Evolutionary conservation across 768 basidiomycete species (phyloP).

Genomic region (Lyophyllum shimeji): DNA sequence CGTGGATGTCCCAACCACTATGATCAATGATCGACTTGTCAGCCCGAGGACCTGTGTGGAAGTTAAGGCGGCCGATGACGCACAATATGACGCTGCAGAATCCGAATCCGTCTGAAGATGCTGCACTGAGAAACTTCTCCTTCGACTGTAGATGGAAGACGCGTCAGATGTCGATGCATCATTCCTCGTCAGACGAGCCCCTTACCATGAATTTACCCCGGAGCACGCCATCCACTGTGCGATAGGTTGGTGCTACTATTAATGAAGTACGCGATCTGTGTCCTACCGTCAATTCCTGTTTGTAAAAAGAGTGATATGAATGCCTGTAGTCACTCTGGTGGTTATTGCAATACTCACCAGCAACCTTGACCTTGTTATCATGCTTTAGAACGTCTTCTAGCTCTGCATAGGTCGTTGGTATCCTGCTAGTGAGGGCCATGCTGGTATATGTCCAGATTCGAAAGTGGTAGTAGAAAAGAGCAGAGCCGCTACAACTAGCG

Average conservation of each 20-base stretch:
- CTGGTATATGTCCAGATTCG: background rate
- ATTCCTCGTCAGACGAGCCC: background rate
- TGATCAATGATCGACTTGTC: no score
- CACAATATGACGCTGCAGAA: constrained; percentile 94
- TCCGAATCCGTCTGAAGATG: constrained; percentile 79
- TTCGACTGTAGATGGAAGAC: constrained; percentile 60
- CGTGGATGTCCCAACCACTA: constrained; percentile 95
- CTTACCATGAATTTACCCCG: constrained; percentile 91
- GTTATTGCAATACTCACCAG: constrained; percentile 54
- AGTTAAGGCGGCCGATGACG: background rate
- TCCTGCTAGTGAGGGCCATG: background rate
- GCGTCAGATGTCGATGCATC: constrained; percentile 5
- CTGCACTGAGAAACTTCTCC: constrained; percentile 85
- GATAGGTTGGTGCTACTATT: background rate
- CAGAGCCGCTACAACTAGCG: no score
- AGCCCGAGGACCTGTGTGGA: background rate
- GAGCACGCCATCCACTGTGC: constrained; percentile 85
- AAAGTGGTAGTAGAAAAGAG: no score
- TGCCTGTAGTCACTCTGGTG: background rate
- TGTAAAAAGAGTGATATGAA: constrained; percentile 1
- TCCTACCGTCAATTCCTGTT: constrained; percentile 64
- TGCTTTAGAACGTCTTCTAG: constrained; percentile 50
- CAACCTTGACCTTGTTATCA: constrained; percentile 91
- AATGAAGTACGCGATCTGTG: background rate
- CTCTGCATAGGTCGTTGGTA: constrained; percentile 46